phyloP scores from a whole-genome alignment of 495 filamentous ascomycete species.

The Parathielavia hyrcaniae region DNA sequence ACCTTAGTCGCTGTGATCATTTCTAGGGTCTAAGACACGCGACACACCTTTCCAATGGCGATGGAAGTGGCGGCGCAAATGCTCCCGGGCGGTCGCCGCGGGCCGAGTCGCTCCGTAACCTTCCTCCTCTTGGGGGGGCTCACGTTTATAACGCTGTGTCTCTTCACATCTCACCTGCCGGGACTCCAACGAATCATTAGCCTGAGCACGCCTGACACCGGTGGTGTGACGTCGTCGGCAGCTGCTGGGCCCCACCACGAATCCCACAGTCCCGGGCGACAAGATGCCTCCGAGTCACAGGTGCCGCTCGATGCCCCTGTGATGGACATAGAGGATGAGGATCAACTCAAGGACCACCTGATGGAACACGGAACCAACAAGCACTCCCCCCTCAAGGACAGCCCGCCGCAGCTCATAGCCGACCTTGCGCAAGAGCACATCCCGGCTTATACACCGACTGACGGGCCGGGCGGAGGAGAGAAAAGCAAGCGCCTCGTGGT shows the following conservation, averaged over 20 bases:
- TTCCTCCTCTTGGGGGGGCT: constrained; percentile 10
- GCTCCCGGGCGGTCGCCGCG: background rate
- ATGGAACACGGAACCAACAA: constrained; percentile 26
- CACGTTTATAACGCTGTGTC: constrained; percentile 9
- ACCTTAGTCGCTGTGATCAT: too few species aligned
- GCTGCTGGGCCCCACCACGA: constrained; percentile 1
- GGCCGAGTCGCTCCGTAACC: background rate
- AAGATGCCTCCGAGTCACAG: background rate
- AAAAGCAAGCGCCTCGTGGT: constrained; percentile 52
- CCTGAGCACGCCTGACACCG: background rate
- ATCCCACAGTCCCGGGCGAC: background rate
- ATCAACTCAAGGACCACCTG: constrained; percentile 5
- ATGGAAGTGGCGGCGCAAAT: background rate
- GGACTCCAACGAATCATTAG: background rate
- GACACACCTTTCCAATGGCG: background rate
- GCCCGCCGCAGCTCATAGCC: constrained; percentile 28
- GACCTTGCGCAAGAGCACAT: constrained; percentile 36
- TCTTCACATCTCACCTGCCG: constrained; percentile 13
- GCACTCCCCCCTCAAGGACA: constrained; percentile 29
- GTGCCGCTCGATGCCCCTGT: background rate
- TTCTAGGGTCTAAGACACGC: background rate
- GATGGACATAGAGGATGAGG: background rate
- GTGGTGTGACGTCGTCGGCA: constrained; percentile 5
- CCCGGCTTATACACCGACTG: constrained; percentile 17
- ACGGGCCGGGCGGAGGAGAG: background rate